phyloP scores from a whole-genome alignment of 306 rosid genomes.

The Pachyrhizus erosus region DNA sequence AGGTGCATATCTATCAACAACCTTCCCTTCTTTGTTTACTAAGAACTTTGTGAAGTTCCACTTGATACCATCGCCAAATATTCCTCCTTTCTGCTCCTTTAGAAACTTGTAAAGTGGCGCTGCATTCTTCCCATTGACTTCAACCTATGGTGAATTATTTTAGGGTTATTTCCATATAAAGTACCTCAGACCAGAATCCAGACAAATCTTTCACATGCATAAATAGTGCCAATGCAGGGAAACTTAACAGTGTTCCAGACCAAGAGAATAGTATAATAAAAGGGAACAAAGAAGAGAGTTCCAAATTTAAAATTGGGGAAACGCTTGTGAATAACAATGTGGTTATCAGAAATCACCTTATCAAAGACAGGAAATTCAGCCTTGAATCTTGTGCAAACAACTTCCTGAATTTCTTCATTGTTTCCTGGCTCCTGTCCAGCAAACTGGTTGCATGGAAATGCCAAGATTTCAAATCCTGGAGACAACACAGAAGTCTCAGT shows the following conservation, averaged over 20 bases:
- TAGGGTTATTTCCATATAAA: slow-evolving; percentile 21
- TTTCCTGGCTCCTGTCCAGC: slow-evolving; percentile 85
- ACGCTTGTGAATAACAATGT: not conserved
- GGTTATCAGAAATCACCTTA: slow-evolving; percentile 63
- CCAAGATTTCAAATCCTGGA: slow-evolving; percentile 86
- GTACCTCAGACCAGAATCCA: not conserved
- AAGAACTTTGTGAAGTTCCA: slow-evolving; percentile 98
- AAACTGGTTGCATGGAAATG: slow-evolving; percentile 98
- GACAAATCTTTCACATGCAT: not conserved
- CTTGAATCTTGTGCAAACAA: slow-evolving; percentile 80
- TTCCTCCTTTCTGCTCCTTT: slow-evolving; percentile 73
- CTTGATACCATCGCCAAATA: slow-evolving; percentile 85
- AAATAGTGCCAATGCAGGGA: not conserved
- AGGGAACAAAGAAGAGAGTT: not conserved
- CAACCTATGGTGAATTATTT: slow-evolving; percentile 55
- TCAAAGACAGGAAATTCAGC: slow-evolving; percentile 89
- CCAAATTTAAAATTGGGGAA: not conserved
- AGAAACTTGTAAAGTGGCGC: slow-evolving; percentile 76
- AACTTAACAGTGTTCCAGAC: not conserved
- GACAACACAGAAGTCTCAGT: slow-evolving; percentile 9
- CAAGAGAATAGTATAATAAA: slow-evolving; percentile 19
- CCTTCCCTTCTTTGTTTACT: slow-evolving; percentile 81
- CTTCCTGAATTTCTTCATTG: slow-evolving; percentile 79
- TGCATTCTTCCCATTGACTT: slow-evolving; percentile 83
- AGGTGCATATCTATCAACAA: slow-evolving; percentile 90